A percentile compares a stretch with the other conserved stretches of the same genome.
Evolutionary conservation across 2,329 filamentous ascomycete genomes (phyloP).

Genomic region (Periconia sp.): DNA sequence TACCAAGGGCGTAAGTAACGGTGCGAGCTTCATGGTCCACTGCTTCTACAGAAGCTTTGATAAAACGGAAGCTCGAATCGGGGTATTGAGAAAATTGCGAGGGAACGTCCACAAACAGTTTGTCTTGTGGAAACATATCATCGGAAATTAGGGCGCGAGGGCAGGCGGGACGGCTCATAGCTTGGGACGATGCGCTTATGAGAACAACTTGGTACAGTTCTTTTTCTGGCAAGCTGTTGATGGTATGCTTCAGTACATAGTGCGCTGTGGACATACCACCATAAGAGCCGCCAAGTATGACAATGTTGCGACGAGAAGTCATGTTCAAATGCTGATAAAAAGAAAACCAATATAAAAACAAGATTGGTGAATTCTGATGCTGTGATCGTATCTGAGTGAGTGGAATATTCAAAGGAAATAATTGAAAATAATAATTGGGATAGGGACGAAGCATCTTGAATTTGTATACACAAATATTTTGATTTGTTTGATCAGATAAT

Average conservation of each 20-base stretch:
- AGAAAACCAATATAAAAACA: background rate
- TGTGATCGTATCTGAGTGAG: background rate
- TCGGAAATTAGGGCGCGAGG: slow-evolving; percentile 40
- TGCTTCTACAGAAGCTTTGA: slow-evolving; percentile 36
- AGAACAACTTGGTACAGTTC: slow-evolving; percentile 39
- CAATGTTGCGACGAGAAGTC: slow-evolving; percentile 26
- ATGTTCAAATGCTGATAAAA: background rate
- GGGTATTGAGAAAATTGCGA: slow-evolving; percentile 38
- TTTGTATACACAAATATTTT: background rate
- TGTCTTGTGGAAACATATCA: slow-evolving; percentile 34
- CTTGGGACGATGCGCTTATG: slow-evolving; percentile 33
- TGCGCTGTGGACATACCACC: slow-evolving; percentile 42
- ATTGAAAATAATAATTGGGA: background rate
- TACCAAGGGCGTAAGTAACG: slow-evolving; percentile 30
- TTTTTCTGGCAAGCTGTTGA: slow-evolving; percentile 24
- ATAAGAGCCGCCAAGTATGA: slow-evolving; percentile 44
- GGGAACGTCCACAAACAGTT: slow-evolving; percentile 39
- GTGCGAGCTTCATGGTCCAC: slow-evolving; percentile 36
- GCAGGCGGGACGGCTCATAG: slow-evolving; percentile 35
- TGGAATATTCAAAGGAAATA: background rate
- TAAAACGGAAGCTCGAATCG: slow-evolving; percentile 35
- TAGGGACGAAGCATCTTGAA: background rate
- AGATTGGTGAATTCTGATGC: background rate
- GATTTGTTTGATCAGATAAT: background rate
- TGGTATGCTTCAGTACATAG: slow-evolving; percentile 35